Evolutionary conservation across 495 filamentous ascomycete species (phyloP), one percentile per base, ranked within the genome.

Genomic region (Aspergillus biplanus): DNA sequence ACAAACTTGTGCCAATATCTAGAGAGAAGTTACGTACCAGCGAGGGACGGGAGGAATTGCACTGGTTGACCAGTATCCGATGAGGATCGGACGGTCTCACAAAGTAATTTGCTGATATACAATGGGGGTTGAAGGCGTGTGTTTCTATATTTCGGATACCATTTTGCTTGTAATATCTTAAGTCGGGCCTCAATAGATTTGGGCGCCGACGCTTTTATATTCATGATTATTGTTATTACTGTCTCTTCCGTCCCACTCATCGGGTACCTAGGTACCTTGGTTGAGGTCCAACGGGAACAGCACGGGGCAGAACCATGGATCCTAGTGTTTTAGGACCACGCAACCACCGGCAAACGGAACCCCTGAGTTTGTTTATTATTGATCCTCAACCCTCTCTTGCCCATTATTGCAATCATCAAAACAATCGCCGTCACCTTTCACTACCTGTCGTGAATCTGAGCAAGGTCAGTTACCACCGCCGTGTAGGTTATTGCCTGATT

Each of bases 41-140:
- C 33, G 59, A 69, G 52, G 69, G 71, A 39, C 69, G 69, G 47
- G 66, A 69, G 61, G 27, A 63, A 54, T 71, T 65, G 66, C 52
- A 52, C 37, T 73, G 70, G 70, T 37, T 73, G 27, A 12, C 65
- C 53, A 68, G 60, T 35, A 52, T 69, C 11, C 56, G 56, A 13
- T 21, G 52, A 4, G 47, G 21, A 27, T 27, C 21, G 21, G 21
- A 27, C 21, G 2, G 21, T 27, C 21, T 27, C 21, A 1, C 2
- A 2, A 2, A 27, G 21, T 27, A 27, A 27, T 27, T 55, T 49
- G 21, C 5, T 52, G n/a, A n/a, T 50, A 56, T 42, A 18, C 5
- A 7, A 12, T 55, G 37, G 33, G 32, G 32, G 15, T 16, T 16
- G 16, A 50, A 16, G n/a, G 6, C 4, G 39, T 15, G 4, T 11